Evolutionary conservation across 1,284 basidiomycete genomes (phyloP).

Genomic region (Mycosarcoma mackinlayi): DNA sequence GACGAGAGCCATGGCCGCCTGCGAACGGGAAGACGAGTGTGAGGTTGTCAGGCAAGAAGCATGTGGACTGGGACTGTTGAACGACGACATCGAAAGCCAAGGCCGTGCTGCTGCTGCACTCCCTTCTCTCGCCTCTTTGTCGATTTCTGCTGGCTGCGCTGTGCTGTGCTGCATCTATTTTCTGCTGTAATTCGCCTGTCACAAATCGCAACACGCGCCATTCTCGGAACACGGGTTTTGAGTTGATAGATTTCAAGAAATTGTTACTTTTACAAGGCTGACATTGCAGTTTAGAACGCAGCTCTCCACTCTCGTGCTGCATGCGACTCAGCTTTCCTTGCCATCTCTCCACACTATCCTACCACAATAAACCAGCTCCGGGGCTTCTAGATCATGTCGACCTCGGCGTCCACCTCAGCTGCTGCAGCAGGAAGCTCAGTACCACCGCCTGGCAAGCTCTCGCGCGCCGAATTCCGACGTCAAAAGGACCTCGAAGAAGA

Average conservation of each 20-base stretch:
- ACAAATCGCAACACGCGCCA: background rate
- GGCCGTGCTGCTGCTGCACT: background rate
- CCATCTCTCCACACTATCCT: background rate
- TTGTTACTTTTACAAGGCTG: background rate
- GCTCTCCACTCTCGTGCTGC: background rate
- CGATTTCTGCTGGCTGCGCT: no score
- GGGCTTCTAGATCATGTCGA: conserved; percentile 69
- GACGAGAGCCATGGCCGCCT: no score
- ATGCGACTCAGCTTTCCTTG: background rate
- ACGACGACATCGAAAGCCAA: background rate
- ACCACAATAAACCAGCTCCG: no score
- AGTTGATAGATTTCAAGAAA: background rate
- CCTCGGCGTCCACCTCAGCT: conserved; percentile 59
- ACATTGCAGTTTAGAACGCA: no score
- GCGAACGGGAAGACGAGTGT: no score
- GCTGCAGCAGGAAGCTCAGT: no score
- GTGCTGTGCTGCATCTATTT: background rate
- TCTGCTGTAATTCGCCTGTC: conserved; percentile 1
- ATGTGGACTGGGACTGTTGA: no score
- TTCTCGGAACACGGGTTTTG: conserved; percentile 13
- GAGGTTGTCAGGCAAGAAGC: no score
- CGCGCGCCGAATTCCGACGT: conserved; percentile 88
- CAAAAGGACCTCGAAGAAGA: conserved; percentile 93
- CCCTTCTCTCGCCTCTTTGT: background rate
- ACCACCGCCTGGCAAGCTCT: conserved; percentile 81